Evolutionary conservation across 2,329 filamentous ascomycete species (phyloP).

Genomic region (Dactylonectria estremocensis): DNA sequence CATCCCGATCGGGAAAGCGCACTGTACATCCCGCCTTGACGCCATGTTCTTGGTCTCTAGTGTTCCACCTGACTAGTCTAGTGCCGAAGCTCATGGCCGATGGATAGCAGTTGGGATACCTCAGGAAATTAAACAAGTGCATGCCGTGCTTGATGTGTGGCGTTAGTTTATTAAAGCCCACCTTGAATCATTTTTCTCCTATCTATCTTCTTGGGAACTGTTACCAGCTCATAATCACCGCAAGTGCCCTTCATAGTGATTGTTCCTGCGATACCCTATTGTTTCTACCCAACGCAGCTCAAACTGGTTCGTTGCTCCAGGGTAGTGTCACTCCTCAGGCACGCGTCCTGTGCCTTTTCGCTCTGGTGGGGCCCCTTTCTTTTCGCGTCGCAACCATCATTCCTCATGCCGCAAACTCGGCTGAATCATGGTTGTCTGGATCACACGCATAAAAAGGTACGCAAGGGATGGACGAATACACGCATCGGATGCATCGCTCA

Average conservation of each 20-base stretch:
- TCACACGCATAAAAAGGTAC: conserved; percentile 10
- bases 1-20: conserved; percentile 37
- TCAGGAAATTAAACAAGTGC: neutral
- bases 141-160: neutral
- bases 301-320: neutral
- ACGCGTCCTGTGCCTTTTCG: conserved; percentile 12
- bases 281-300: neutral
- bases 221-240: neutral
- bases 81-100: neutral
- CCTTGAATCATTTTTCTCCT: neutral
- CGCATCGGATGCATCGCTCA: conserved; percentile 7
- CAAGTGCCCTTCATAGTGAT: neutral
- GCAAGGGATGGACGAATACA: conserved; percentile 32
- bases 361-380: conserved; percentile 26
- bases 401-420: conserved; percentile 15
- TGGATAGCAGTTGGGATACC: neutral
- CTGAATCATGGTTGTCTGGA: conserved; percentile 11
- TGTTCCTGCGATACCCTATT: no score
- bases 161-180: neutral
- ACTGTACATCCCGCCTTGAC: conserved; percentile 31
- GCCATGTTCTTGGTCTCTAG: conserved; percentile 14
- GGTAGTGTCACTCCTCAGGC: conserved; percentile 14
- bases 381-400: conserved; percentile 26
- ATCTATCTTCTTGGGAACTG: neutral
- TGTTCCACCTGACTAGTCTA: neutral